Base-by-base conservation (phyloP, 2,329 filamentous ascomycete species). In the Neonectria hederae region DNA sequence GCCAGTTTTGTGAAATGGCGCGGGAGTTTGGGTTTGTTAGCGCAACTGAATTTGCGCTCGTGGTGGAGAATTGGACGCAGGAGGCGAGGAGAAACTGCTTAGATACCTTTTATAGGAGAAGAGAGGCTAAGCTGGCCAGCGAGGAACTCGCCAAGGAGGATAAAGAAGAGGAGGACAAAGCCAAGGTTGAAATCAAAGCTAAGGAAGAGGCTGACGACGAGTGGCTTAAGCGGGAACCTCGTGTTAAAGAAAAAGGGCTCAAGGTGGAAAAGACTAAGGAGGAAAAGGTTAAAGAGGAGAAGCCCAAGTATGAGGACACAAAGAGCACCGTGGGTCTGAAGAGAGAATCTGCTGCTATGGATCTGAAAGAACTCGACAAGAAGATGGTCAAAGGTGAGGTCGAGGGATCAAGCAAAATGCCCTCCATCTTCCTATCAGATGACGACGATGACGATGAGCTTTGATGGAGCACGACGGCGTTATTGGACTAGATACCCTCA, bases 1-100 rank as follows among this genome's bases (percentile, higher is more conserved):
- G 95, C 19, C 94, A 98, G 74, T 97, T 99, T 74, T 97, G 94
- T 78, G 91, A 90, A 26, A 97, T 98, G 92, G 93, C 94, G 1
- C 86, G 84, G 72, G 87, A 88, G 59, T 92, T 93, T 76, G 93
- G 92, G 1, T 97, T 93, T 75, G 82, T 85, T 1, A 90, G 87
- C 75, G 89, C 90, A 1, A 92, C 89, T 0, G 91, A 96, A 65
- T 98, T 98, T 83, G 96, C 94, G 4, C 82, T 97, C 40, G 89
- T 94, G 14, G 94, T 98, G 3, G 96, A 98, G 78, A 87, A 89
- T 14, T 97, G 94, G 92, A 97, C 92, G 49, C 92, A 95, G 76
- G 92, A 91, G 74, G 86, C 96, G 80, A 82, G 95, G 73, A 86
- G 92, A 65, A 89, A 90, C 69, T 94, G 89, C 77, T 81, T 98